Evolutionary conservation across 176 grass and related monocot genomes (phyloP).

Genomic region (Miscanthus lutarioriparius): DNA sequence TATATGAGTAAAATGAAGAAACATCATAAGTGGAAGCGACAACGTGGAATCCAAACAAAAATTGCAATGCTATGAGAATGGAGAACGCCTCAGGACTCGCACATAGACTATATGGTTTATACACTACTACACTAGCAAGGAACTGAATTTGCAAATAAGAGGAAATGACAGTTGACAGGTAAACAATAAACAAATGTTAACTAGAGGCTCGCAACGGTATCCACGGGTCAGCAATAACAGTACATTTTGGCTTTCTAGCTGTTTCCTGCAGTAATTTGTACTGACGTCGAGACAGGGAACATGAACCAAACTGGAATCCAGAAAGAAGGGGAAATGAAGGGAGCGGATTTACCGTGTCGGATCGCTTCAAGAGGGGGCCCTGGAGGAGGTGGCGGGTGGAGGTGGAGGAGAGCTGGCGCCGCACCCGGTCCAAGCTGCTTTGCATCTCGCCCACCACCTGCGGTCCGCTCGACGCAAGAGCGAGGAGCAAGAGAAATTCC

Average conservation of each 20-base stretch:
- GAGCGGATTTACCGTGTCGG: slow-evolving; percentile 53
- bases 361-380: slow-evolving; percentile 87
- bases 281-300: neutral
- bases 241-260: too few species aligned
- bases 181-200: neutral
- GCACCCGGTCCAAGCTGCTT: slow-evolving; percentile 85
- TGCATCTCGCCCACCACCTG: slow-evolving; percentile 67
- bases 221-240: neutral
- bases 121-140: neutral
- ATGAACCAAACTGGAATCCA: neutral
- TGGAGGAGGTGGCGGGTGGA: slow-evolving; percentile 75
- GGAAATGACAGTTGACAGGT: neutral
- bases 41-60: neutral
- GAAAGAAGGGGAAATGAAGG: neutral
- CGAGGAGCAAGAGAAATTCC: slow-evolving; percentile 15
- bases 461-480: neutral
- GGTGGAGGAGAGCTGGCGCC: slow-evolving; percentile 72
- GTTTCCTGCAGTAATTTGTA: neutral
- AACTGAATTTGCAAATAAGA: neutral
- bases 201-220: too few species aligned
- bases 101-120: neutral
- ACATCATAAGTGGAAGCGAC: neutral
- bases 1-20: neutral
- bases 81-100: too few species aligned
- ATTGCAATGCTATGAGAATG: neutral